Percentiles rank a stretch among this genome's conserved stretches.
Evolutionary conservation across 495 filamentous ascomycete species (phyloP).

Genomic region (Trichoderma reesei): DNA sequence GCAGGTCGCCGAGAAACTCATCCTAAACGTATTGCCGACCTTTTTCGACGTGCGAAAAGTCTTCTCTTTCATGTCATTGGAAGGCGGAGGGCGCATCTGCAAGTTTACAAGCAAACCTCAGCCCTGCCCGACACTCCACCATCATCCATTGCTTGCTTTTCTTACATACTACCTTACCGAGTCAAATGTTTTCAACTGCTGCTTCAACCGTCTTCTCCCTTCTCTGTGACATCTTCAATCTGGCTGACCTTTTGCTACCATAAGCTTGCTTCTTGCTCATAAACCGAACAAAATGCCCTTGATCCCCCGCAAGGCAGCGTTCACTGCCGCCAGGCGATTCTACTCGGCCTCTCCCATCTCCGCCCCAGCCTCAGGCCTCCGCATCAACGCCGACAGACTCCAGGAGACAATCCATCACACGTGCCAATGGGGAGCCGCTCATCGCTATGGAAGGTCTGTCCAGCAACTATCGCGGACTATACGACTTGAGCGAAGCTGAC

Average conservation of each 20-base stretch:
- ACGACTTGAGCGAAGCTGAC: background rate
- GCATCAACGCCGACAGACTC: conserved; percentile 49
- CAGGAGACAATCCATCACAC: conserved; percentile 54
- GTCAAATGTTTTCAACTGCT: no score
- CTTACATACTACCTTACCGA: no score
- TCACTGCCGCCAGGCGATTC: background rate
- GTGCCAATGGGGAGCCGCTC: conserved; percentile 39
- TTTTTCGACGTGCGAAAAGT: background rate
- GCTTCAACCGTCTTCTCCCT: no score
- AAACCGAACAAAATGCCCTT: background rate
- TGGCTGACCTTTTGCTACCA: background rate
- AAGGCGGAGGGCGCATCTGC: conserved; percentile 4
- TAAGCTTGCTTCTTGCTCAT: background rate
- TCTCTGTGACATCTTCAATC: background rate
- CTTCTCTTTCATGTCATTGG: background rate
- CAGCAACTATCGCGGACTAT: background rate
- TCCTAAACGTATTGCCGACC: background rate
- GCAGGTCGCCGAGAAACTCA: background rate
- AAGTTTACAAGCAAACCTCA: background rate
- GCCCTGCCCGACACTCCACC: background rate
- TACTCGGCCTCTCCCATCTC: background rate
- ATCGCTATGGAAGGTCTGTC: conserved; percentile 14
- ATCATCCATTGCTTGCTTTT: background rate
- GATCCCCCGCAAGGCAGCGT: background rate
- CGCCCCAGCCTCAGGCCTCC: conserved; percentile 25